A percentile compares a stretch with the other conserved stretches of the same genome.
phyloP scores from a whole-genome alignment of 495 filamentous ascomycete genomes.

The Hypoxylon rickii region DNA sequence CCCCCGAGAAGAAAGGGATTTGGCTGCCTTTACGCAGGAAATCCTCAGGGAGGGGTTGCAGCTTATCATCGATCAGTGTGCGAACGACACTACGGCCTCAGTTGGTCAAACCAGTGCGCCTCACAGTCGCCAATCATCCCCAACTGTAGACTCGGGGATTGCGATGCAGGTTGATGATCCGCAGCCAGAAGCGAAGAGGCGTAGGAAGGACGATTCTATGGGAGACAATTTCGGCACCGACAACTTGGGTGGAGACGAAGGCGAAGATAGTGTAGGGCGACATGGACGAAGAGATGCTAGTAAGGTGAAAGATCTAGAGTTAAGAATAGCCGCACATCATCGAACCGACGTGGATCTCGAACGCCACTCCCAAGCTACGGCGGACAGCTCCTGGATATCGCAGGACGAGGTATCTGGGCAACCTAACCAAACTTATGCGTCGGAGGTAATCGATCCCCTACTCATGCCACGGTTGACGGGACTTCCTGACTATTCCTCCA shows the following conservation, averaged over 20 bases:
- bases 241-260: too few relatives aligned
- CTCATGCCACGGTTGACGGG: slow-evolving; percentile 10
- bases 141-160: slow-evolving; percentile 26
- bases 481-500: neutral
- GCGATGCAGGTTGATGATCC: slow-evolving; percentile 8
- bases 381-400: neutral
- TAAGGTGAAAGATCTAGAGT: neutral
- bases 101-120: slow-evolving; percentile 1
- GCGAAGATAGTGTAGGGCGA: too few relatives aligned
- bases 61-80: slow-evolving; percentile 36
- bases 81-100: slow-evolving; percentile 20
- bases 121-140: slow-evolving; percentile 25
- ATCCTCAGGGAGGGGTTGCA: slow-evolving; percentile 28
- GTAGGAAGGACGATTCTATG: neutral
- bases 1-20: slow-evolving; percentile 26
- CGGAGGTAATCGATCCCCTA: neutral
- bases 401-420: neutral
- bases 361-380: neutral
- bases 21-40: slow-evolving; percentile 21
- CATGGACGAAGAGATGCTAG: too few relatives aligned
- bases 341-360: neutral
- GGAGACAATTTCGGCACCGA: too few relatives aligned
- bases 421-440: neutral
- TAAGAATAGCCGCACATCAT: neutral
- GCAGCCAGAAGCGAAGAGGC: neutral